Percentiles rank a stretch among this genome's conserved stretches.
Evolutionary conservation across 1,284 basidiomycete species (phyloP).

Genomic region (Cerioporus squamosus): DNA sequence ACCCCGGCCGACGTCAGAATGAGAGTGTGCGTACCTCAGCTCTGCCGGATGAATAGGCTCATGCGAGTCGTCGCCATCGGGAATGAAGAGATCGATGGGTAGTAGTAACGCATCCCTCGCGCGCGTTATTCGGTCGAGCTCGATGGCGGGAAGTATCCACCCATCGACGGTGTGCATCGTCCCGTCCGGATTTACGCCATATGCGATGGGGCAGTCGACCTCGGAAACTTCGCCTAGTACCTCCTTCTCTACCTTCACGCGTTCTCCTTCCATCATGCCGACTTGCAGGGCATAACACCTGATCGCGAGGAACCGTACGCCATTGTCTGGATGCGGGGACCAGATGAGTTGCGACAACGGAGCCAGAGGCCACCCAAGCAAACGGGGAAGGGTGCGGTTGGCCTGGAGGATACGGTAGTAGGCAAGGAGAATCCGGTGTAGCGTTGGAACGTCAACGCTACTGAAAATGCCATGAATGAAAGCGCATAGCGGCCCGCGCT

Average conservation of each 20-base stretch:
- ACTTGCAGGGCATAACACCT: conserved; percentile 77
- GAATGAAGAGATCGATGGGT: conserved; percentile 51
- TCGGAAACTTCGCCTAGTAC: conserved; percentile 61
- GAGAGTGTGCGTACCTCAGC: conserved; percentile 52
- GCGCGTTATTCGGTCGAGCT: conserved; percentile 63
- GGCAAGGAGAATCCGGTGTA: conserved; percentile 75
- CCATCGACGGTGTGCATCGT: conserved; percentile 59
- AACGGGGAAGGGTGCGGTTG: conserved; percentile 67
- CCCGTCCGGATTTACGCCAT: conserved; percentile 50
- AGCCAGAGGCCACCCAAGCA: conserved; percentile 68
- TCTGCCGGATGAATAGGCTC: conserved; percentile 47
- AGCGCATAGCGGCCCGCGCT: conserved; percentile 60
- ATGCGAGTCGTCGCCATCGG: conserved; percentile 38
- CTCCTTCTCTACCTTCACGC: conserved; percentile 65
- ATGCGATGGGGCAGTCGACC: conserved; percentile 62
- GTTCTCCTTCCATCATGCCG: conserved; percentile 77
- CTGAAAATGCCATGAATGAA: conserved; percentile 36
- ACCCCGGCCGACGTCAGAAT: background rate
- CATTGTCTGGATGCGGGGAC: conserved; percentile 61
- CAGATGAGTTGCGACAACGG: conserved; percentile 63
- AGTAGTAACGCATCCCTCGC: conserved; percentile 53
- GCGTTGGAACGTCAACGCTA: conserved; percentile 43
- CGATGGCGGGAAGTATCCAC: conserved; percentile 78
- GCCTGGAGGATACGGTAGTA: conserved; percentile 81
- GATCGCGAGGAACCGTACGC: conserved; percentile 73